Evolutionary conservation across 768 basidiomycete genomes (phyloP).

Genomic region (Leccinum arenicola): DNA sequence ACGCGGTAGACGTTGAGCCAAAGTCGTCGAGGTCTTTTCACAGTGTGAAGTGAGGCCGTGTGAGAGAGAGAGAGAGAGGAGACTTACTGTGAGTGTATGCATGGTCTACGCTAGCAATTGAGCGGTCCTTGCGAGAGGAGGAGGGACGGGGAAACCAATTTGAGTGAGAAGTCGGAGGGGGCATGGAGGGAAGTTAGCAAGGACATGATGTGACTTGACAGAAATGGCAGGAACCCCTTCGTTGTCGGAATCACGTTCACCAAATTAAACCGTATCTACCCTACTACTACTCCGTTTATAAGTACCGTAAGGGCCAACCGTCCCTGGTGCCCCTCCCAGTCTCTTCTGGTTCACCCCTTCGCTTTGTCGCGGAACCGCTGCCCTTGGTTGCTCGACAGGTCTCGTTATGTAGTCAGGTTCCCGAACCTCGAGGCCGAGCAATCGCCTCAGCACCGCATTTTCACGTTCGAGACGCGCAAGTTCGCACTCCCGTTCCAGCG

Average conservation of each 20-base stretch:
- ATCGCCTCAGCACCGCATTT: slow-evolving; percentile 74
- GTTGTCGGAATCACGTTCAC: background rate
- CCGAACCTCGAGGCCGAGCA: slow-evolving; percentile 53
- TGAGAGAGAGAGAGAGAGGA: background rate
- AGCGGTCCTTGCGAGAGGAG: background rate
- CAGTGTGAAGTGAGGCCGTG: background rate
- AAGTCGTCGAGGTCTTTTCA: slow-evolving; percentile 18
- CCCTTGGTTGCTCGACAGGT: slow-evolving; percentile 13
- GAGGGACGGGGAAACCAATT: slow-evolving; percentile 20
- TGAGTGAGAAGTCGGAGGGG: background rate
- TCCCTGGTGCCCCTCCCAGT: slow-evolving; percentile 35
- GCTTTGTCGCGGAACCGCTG: slow-evolving; percentile 11
- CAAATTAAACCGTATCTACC: slow-evolving; percentile 9
- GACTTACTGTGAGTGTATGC: background rate
- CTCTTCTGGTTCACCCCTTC: slow-evolving; percentile 21
- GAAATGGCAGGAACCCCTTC: slow-evolving; percentile 16
- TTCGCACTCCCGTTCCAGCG: slow-evolving; percentile 89
- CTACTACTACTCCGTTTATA: slow-evolving; percentile 34
- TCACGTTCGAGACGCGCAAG: slow-evolving; percentile 83
- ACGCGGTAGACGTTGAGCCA: slow-evolving; percentile 14
- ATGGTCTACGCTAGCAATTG: too few relatives aligned
- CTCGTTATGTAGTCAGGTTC: slow-evolving; percentile 14
- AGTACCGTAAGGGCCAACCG: slow-evolving; percentile 43
- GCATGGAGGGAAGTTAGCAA: slow-evolving; percentile 11
- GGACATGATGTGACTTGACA: slow-evolving; percentile 3